Percentiles rank a stretch among this genome's conserved stretches.
Evolutionary conservation across 257 asterid genomes (phyloP).

Genomic region (Coffea eugenioides): DNA sequence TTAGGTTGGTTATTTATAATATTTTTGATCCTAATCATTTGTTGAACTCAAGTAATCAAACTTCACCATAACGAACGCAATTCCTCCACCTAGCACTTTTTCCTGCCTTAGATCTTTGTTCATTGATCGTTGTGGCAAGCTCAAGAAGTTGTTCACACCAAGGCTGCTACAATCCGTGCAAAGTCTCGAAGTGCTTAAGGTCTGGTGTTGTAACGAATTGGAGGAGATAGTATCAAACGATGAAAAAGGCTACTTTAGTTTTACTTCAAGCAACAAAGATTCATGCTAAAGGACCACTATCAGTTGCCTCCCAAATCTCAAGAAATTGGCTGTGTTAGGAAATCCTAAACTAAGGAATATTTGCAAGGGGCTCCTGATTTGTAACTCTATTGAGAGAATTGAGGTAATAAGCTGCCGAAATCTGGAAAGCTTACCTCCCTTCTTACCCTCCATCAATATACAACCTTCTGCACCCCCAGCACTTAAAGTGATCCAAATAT

Average conservation of each 20-base stretch:
- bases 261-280: background rate
- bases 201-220: background rate
- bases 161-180: slow-evolving; percentile 4
- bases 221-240: slow-evolving; percentile 15
- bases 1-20: no score
- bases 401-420: background rate
- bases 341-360: background rate
- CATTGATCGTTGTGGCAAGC: background rate
- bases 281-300: no score
- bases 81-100: slow-evolving; percentile 4
- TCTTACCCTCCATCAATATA: background rate
- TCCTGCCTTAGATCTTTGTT: slow-evolving; percentile 3
- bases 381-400: background rate
- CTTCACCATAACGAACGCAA: no score
- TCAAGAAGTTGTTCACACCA: slow-evolving; percentile 11
- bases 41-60: no score
- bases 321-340: background rate
- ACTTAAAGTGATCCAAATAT: background rate
- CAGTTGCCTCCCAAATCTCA: background rate
- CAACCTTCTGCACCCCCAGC: background rate
- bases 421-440: background rate
- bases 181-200: slow-evolving; percentile 9
- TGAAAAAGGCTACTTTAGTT: background rate
- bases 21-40: no score
- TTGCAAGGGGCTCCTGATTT: background rate